These are phyloP conservation scores for Mortierella sp. DNA, from an alignment of 371 early-diverging fungal species.

Conservation along the genomic window DNA sequence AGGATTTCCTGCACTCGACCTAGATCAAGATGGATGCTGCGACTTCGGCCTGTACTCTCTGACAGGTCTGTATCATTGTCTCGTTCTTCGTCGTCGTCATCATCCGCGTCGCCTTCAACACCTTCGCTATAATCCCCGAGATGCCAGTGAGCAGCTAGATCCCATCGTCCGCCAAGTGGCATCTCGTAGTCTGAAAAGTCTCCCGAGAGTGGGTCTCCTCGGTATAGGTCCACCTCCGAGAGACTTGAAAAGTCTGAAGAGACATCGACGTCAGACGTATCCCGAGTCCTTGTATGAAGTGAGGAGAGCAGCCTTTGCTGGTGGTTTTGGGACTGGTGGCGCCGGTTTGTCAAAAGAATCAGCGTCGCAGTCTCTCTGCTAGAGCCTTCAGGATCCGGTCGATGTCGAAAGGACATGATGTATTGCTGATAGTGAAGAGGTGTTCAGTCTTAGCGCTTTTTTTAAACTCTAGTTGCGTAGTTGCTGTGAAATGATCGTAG, in stretches of 20 bases:
- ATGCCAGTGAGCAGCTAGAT: constrained; percentile 40
- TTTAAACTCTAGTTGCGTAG: background rate
- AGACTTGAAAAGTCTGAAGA: constrained; percentile 34
- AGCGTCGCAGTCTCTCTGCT: background rate
- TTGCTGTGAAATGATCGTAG: background rate
- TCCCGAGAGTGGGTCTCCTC: background rate
- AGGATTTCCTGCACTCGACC: constrained; percentile 34
- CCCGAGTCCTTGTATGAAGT: background rate
- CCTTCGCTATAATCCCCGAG: constrained; percentile 39
- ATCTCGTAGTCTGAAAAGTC: constrained; percentile 29
- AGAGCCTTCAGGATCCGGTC: background rate
- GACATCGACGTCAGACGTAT: constrained; percentile 28
- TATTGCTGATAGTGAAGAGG: background rate
- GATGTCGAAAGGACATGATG: constrained; percentile 11
- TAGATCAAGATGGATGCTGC: constrained; percentile 18
- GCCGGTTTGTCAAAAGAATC: background rate
- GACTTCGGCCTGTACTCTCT: constrained; percentile 17
- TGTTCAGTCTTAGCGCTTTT: background rate
- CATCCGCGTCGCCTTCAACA: constrained; percentile 43
- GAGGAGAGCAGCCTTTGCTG: background rate
- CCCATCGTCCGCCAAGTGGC: constrained; percentile 34
- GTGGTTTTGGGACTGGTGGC: background rate
- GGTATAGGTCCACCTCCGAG: constrained; percentile 20
- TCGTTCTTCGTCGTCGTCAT: constrained; percentile 42
- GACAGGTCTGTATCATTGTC: constrained; percentile 38